Percentiles rank a stretch among this genome's conserved stretches.
These are phyloP conservation scores for Microdochium paspali DNA, from an alignment of 2,329 filamentous ascomycete genomes.

Conservation along the genomic window DNA sequence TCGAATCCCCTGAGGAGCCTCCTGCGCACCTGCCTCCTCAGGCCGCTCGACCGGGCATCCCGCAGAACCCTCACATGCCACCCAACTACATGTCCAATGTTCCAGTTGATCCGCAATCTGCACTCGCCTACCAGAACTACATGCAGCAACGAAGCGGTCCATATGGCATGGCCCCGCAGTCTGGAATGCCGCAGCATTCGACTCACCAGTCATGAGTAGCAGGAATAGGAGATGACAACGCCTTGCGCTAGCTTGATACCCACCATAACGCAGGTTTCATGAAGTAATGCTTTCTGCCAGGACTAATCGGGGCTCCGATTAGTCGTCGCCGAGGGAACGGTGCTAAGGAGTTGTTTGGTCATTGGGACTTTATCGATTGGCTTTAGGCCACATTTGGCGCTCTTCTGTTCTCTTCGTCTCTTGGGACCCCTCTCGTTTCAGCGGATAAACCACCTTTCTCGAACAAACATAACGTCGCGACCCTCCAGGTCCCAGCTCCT, in stretches of 20 bases:
- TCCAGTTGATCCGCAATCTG: slow-evolving; percentile 66
- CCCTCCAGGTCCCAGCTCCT: too few species aligned
- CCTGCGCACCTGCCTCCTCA: slow-evolving; percentile 64
- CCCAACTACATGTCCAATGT: slow-evolving; percentile 54
- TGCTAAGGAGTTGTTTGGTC: slow-evolving; percentile 33
- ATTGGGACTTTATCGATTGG: slow-evolving; percentile 14
- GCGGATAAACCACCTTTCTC: background rate
- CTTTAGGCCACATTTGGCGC: slow-evolving; percentile 7
- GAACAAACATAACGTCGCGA: background rate
- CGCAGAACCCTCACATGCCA: slow-evolving; percentile 53
- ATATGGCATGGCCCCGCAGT: slow-evolving; percentile 70
- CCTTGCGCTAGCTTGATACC: slow-evolving; percentile 38
- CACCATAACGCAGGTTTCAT: slow-evolving; percentile 46
- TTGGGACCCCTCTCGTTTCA: slow-evolving; percentile 9
- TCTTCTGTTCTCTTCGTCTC: slow-evolving; percentile 11
- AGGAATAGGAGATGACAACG: slow-evolving; percentile 12
- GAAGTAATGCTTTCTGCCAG: slow-evolving; percentile 25
- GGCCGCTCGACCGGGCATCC: slow-evolving; percentile 54
- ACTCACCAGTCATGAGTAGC: slow-evolving; percentile 61
- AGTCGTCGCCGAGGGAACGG: slow-evolving; percentile 30
- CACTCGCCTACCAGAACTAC: slow-evolving; percentile 76
- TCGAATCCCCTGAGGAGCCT: slow-evolving; percentile 88
- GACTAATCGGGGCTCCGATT: slow-evolving; percentile 18
- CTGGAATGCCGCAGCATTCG: slow-evolving; percentile 72
- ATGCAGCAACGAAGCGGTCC: slow-evolving; percentile 65